phyloP scores from a whole-genome alignment of 345 rosid species.

The Microcos paniculata region DNA sequence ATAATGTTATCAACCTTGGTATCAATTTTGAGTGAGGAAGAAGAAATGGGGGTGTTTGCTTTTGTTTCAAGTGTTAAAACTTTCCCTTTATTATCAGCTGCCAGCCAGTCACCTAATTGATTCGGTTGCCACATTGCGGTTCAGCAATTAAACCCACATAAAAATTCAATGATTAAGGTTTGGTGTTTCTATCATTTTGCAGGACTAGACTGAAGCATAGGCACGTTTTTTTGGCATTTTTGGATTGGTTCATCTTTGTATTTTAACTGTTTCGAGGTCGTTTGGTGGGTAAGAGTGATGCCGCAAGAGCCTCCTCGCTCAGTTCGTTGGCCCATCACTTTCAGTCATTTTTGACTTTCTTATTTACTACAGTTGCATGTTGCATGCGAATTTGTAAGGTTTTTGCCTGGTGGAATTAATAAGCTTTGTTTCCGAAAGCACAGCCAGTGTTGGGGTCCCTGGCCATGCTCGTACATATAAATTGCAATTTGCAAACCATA shows the following conservation, averaged over 20 bases:
- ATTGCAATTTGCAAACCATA: background rate
- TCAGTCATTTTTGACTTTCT: conserved; percentile 24
- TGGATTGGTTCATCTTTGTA: conserved; percentile 14
- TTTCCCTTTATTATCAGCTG: conserved; percentile 18
- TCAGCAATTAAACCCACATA: conserved; percentile 6
- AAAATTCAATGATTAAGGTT: conserved; percentile 14
- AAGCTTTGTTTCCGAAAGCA: background rate
- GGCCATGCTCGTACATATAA: background rate
- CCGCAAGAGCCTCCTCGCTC: conserved; percentile 28
- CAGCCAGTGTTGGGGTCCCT: background rate
- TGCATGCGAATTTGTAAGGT: conserved; percentile 1
- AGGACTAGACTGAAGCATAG: conserved; percentile 14
- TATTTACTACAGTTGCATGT: background rate
- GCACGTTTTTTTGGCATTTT: conserved; percentile 2
- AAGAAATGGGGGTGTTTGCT: conserved; percentile 55
- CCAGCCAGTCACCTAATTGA: conserved; percentile 37
- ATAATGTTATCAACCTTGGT: conserved; percentile 11
- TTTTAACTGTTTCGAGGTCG: conserved; percentile 10
- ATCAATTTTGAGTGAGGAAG: conserved; percentile 40
- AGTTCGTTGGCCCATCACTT: conserved; percentile 26
- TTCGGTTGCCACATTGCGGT: conserved; percentile 22
- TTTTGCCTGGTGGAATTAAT: background rate
- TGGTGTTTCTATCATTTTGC: conserved; percentile 23
- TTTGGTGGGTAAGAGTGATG: conserved; percentile 32
- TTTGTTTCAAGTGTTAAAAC: conserved; percentile 39